phyloP scores from a whole-genome alignment of 805 yeast genomes.

The Torulaspora microellipsoides region DNA sequence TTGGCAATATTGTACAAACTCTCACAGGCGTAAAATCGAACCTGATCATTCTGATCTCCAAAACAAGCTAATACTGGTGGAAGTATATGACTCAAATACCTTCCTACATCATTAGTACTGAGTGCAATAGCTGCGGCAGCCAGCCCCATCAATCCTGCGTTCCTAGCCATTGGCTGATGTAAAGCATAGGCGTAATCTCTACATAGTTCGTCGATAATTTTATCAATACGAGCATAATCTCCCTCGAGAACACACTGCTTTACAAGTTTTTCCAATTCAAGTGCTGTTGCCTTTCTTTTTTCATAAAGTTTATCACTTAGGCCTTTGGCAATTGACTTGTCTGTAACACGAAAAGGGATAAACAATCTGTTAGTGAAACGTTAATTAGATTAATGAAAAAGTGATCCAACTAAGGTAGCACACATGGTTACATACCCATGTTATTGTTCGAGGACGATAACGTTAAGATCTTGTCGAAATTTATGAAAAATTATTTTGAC shows the following conservation, averaged over 20 bases:
- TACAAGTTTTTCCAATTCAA: conserved; percentile 72
- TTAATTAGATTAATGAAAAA: too few relatives aligned
- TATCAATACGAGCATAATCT: conserved; percentile 37
- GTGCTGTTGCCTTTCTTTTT: conserved; percentile 71
- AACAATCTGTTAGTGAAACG: conserved; percentile 1
- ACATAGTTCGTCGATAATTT: conserved; percentile 67
- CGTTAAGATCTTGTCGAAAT: too few relatives aligned
- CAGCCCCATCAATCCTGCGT: conserved; percentile 92
- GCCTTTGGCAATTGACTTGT: conserved; percentile 61
- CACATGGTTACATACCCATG: conserved; percentile 4
- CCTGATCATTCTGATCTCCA: conserved; percentile 96
- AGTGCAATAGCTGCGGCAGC: conserved; percentile 95
- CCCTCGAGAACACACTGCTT: conserved; percentile 47
- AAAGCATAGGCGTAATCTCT: conserved; percentile 76
- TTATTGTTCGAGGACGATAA: background rate
- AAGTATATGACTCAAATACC: conserved; percentile 75
- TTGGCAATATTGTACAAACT: conserved; percentile 92
- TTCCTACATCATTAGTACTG: conserved; percentile 78
- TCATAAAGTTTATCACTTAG: conserved; percentile 71
- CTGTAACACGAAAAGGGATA: conserved; percentile 33
- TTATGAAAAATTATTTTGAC: too few relatives aligned
- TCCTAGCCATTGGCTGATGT: conserved; percentile 81
- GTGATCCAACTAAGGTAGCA: too few relatives aligned
- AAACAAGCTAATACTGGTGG: conserved; percentile 94
- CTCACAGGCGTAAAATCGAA: conserved; percentile 95